Conservation (phyloP, 768 basidiomycete genomes). For the Suillus brevipes region DNA sequence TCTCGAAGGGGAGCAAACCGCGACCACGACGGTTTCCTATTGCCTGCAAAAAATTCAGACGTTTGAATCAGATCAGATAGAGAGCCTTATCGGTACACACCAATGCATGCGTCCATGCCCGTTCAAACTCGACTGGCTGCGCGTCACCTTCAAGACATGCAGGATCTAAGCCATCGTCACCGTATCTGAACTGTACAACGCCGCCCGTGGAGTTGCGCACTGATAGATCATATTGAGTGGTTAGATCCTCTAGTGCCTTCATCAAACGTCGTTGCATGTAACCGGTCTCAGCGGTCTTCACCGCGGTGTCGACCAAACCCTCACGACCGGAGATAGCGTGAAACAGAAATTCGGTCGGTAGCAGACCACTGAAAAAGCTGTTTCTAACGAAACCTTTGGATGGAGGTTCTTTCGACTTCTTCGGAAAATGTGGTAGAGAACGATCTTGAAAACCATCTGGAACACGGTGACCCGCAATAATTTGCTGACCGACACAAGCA, state of each 20-base stretch:
- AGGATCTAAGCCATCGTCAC: slow-evolving; percentile 96
- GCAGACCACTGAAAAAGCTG: slow-evolving; percentile 91
- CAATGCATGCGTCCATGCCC: slow-evolving; percentile 84
- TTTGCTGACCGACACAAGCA: slow-evolving; percentile 99
- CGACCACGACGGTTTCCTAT: slow-evolving; percentile 58
- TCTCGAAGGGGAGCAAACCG: slow-evolving; percentile 83
- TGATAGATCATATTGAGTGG: slow-evolving; percentile 93
- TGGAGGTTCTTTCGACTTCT: slow-evolving; percentile 93
- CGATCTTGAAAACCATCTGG: slow-evolving; percentile 99
- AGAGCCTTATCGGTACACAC: slow-evolving; percentile 40
- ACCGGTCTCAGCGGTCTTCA: slow-evolving; percentile 99
- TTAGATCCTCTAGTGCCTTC: slow-evolving; percentile 98
- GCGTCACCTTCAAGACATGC: slow-evolving; percentile 95
- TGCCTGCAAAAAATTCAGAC: slow-evolving; percentile 46
- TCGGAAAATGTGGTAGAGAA: slow-evolving; percentile 97
- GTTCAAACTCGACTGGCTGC: slow-evolving; percentile 85
- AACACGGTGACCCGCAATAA: slow-evolving; percentile 96
- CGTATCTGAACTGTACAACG: slow-evolving; percentile 95
- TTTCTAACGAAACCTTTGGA: slow-evolving; percentile 98
- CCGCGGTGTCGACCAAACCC: slow-evolving; percentile 98
- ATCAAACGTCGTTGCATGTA: slow-evolving; percentile 99
- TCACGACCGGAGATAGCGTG: slow-evolving; percentile 99
- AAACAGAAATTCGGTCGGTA: slow-evolving; percentile 95
- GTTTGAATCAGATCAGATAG: slow-evolving; percentile 10
- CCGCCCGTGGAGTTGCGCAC: slow-evolving; percentile 94